Evolutionary conservation across 768 basidiomycete species (phyloP).

Genomic region (Coprinellus micaceus): DNA sequence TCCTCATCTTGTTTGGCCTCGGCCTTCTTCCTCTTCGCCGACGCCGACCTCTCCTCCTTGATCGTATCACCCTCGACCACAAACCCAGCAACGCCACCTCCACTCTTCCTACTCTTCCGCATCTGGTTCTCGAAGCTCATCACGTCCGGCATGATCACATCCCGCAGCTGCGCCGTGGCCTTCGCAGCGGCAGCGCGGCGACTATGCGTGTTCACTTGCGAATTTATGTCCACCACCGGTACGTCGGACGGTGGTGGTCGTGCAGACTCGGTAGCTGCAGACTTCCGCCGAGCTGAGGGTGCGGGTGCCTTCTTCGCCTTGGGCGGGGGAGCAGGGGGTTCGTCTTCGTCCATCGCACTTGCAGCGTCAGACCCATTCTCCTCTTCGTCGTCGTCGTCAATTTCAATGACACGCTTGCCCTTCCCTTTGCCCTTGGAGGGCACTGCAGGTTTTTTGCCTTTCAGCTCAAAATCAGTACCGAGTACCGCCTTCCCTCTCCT

Average conservation of each 20-base stretch:
- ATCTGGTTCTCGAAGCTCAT: constrained; percentile 65
- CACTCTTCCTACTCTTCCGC: constrained; percentile 33
- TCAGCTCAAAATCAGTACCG: not conserved
- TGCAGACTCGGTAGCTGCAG: too few relatives aligned
- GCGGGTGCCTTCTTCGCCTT: not conserved
- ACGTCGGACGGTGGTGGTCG: too few relatives aligned
- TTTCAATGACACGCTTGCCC: not conserved
- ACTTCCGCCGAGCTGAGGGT: too few relatives aligned
- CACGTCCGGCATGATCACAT: constrained; percentile 77
- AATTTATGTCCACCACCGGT: too few relatives aligned
- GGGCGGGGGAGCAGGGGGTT: not conserved
- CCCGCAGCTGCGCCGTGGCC: constrained; percentile 50
- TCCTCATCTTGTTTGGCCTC: not conserved
- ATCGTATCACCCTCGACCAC: constrained; percentile 19
- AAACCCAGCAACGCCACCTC: constrained; percentile 15
- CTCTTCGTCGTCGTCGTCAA: not conserved
- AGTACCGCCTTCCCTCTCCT: not conserved
- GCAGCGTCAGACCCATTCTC: too few relatives aligned
- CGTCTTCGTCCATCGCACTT: not conserved
- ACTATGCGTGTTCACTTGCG: too few relatives aligned
- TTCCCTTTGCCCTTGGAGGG: constrained; percentile 1
- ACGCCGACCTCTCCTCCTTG: constrained; percentile 5
- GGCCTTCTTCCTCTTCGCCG: constrained; percentile 7
- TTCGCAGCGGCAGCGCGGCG: constrained; percentile 42
- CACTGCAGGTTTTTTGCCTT: too few relatives aligned